These are phyloP conservation scores for Chrysoporthe puriensis DNA, from an alignment of 2,329 filamentous ascomycete species.

Conservation along the genomic window DNA sequence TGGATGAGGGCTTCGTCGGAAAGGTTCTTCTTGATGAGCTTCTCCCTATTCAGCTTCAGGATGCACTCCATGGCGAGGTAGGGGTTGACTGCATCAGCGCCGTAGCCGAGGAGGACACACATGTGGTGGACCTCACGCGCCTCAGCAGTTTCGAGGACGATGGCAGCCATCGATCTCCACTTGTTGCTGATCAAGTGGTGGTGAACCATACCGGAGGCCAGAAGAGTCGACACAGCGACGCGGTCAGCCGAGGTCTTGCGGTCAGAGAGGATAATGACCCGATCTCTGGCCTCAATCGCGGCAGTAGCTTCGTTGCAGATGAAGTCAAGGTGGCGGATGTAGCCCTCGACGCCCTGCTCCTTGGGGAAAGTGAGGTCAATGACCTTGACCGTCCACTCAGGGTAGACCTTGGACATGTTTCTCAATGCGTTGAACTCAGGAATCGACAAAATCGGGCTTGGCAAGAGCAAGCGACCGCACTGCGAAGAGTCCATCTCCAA, in stretches of 20 bases:
- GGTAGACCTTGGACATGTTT: constrained; percentile 73
- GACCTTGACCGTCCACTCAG: constrained; percentile 82
- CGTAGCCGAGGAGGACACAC: constrained; percentile 96
- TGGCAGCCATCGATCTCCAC: constrained; percentile 85
- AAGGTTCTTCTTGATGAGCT: constrained; percentile 88
- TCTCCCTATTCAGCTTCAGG: constrained; percentile 92
- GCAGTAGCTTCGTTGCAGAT: constrained; percentile 86
- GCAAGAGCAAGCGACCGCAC: constrained; percentile 82
- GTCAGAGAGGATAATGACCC: constrained; percentile 87
- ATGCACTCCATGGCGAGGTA: constrained; percentile 97
- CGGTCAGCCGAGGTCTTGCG: constrained; percentile 81
- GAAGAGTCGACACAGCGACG: constrained; percentile 80
- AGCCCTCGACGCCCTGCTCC: constrained; percentile 78
- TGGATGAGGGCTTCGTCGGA: constrained; percentile 80
- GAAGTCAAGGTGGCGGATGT: constrained; percentile 82
- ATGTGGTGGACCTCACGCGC: constrained; percentile 98
- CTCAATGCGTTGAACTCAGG: constrained; percentile 88
- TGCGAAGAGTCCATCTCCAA: constrained; percentile 91
- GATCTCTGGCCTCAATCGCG: constrained; percentile 81
- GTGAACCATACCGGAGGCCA: constrained; percentile 92
- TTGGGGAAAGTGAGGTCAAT: constrained; percentile 96
- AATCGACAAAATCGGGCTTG: constrained; percentile 86
- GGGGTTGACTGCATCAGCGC: constrained; percentile 91
- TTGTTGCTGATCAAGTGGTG: constrained; percentile 95
- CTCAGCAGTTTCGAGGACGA: constrained; percentile 91